Evolutionary conservation across 73 alveolate species (phyloP).

Genomic region (Breviolum minutum): DNA sequence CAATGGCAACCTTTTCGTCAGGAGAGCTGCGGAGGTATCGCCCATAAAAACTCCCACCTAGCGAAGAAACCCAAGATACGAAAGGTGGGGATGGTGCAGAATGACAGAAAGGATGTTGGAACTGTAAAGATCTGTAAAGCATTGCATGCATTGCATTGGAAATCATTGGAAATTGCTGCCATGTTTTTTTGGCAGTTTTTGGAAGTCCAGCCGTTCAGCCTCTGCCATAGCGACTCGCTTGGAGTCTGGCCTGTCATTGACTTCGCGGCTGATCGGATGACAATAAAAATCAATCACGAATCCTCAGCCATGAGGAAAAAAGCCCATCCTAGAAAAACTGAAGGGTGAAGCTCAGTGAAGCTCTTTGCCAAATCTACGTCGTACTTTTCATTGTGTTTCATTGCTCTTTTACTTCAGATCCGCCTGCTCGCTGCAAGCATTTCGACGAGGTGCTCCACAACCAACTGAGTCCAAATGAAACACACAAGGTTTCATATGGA

Average conservation of each 20-base stretch:
- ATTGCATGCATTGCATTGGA: background rate
- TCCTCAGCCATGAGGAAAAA: too few relatives aligned
- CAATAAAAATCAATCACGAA: too few relatives aligned
- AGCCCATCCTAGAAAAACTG: too few relatives aligned
- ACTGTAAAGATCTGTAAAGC: too few relatives aligned
- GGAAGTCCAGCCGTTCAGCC: background rate
- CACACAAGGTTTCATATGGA: background rate
- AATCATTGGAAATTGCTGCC: background rate
- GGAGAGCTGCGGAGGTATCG: conserved; percentile 66
- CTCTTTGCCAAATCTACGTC: too few relatives aligned
- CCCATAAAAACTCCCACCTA: conserved; percentile 92
- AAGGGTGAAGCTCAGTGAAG: too few relatives aligned
- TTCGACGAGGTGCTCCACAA: conserved; percentile 37
- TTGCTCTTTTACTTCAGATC: background rate
- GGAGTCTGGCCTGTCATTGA: background rate
- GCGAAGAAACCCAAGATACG: background rate
- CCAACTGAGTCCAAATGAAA: background rate
- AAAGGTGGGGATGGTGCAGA: background rate
- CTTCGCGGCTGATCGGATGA: too few relatives aligned
- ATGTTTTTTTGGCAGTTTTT: background rate
- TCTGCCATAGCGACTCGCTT: conserved; percentile 34
- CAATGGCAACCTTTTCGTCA: conserved; percentile 53
- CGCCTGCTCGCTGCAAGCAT: conserved; percentile 33
- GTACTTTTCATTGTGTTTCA: background rate
- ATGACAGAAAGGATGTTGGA: too few relatives aligned